Conservation (phyloP, 345 rosid genomes). For the Arabidopsis thaliana region TAIR10.1 NC_003070.9:28562501-28563000, state of each 20-base stretch:
- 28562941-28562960: not conserved
- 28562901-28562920: conserved; percentile 38
- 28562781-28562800: conserved; percentile 73
- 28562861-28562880: conserved; percentile 70
- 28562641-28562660: conserved; percentile 79
- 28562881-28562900: conserved; percentile 89
- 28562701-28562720: conserved; percentile 50
- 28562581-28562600: conserved; percentile 90
- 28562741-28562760: not conserved
- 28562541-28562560: conserved; percentile 59
- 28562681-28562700: conserved; percentile 91
- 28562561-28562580: conserved; percentile 90
- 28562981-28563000: not conserved
- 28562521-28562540: not conserved
- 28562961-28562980: too few relatives aligned
- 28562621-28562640: conserved; percentile 73
- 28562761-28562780: not conserved
- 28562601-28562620: conserved; percentile 90
- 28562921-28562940: conserved; percentile 6
- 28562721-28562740: not conserved
- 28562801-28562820: conserved; percentile 86
- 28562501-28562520: not conserved
- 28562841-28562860: conserved; percentile 95
- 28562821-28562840: conserved; percentile 81
- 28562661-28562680: conserved; percentile 83